Percentiles rank a stretch among this genome's conserved stretches.
Evolutionary conservation across 2,329 filamentous ascomycete genomes (phyloP).

Genomic region (Penicillium sumatraense): DNA sequence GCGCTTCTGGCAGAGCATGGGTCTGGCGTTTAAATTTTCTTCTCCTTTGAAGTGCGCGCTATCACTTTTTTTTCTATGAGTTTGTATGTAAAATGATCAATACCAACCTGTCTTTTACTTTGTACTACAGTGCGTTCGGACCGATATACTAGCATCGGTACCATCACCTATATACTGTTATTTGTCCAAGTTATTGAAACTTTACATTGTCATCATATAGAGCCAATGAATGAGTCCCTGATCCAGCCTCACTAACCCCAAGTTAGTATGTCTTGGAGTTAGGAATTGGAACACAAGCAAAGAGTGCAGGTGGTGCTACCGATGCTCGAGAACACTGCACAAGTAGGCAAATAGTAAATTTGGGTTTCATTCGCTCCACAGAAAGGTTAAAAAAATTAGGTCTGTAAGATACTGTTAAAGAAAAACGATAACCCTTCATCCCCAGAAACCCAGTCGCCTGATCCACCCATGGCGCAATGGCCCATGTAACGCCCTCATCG

Average conservation of each 20-base stretch:
- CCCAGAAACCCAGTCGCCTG: not conserved
- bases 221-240: too few species aligned
- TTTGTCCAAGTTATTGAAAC: too few species aligned
- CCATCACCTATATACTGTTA: too few species aligned
- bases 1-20: constrained; percentile 46
- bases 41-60: constrained; percentile 21
- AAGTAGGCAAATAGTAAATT: not conserved
- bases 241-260: too few species aligned
- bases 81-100: constrained; percentile 25
- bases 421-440: not conserved
- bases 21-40: constrained; percentile 36
- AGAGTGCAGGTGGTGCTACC: too few species aligned
- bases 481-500: not conserved
- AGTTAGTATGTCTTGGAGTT: too few species aligned
- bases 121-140: too few species aligned
- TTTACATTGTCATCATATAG: too few species aligned
- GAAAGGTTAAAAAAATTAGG: not conserved
- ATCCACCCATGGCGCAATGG: not conserved
- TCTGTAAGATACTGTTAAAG: not conserved
- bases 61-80: constrained; percentile 19
- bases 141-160: too few species aligned
- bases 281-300: too few species aligned
- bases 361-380: not conserved
- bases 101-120: constrained; percentile 17
- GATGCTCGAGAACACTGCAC: too few species aligned